Conservation (phyloP, 768 basidiomycete species). For the Phanerochaete sordida region DNA sequence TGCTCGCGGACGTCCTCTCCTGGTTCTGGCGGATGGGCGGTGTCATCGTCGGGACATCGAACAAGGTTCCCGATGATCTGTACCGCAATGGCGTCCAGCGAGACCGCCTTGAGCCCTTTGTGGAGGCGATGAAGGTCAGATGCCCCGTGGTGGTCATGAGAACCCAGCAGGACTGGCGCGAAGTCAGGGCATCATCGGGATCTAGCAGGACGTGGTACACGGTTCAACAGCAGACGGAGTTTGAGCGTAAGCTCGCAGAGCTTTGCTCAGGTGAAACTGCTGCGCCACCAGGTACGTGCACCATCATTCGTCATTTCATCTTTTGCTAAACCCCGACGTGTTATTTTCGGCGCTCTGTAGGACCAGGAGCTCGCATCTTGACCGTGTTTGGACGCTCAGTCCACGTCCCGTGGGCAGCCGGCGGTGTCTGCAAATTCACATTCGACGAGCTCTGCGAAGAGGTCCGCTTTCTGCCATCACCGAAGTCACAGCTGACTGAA, state of each 20-base stretch:
- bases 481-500: background rate
- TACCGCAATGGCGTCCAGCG: conserved; percentile 57
- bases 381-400: conserved; percentile 48
- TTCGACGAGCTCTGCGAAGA: conserved; percentile 49
- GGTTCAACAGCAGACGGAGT: conserved; percentile 18
- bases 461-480: conserved; percentile 15
- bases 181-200: conserved; percentile 18
- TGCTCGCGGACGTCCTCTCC: conserved; percentile 48
- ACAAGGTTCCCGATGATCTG: conserved; percentile 51
- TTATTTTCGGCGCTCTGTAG: background rate
- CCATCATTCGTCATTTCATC: no score
- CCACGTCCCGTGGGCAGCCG: conserved; percentile 39
- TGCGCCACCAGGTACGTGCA: background rate
- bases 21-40: conserved; percentile 67
- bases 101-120: conserved; percentile 53
- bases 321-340: background rate
- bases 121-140: conserved; percentile 48
- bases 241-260: conserved; percentile 16
- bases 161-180: conserved; percentile 44
- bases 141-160: conserved; percentile 48
- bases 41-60: conserved; percentile 47
- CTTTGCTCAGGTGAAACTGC: background rate
- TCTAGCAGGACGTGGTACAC: conserved; percentile 31
- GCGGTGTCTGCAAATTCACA: conserved; percentile 39
- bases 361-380: conserved; percentile 24